Evolutionary conservation across 2,329 filamentous ascomycete genomes (phyloP), one percentile per base, ranked within the genome.

Genomic region (Fusarium staphyleae): DNA sequence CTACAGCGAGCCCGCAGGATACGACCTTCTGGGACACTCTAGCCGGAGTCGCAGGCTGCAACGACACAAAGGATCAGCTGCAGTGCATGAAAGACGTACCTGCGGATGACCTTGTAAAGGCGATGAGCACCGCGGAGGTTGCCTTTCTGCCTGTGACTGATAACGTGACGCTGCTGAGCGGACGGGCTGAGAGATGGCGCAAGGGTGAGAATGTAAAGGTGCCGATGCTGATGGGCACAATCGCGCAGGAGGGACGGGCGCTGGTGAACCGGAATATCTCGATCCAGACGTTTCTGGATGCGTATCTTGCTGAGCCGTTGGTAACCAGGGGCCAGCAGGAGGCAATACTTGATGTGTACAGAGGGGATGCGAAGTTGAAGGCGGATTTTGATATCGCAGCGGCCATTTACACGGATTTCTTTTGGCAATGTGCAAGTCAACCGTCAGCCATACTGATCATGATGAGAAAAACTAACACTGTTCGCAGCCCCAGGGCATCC

Each of bases 371-470:
- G 1, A 19, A 29, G 10, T 8, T 66, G 9, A 22, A 47, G 19
- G 55, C 43, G 3, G 55, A 66, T 3, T 70, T 69, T 55, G 69
- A 70, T 7, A 10, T 68, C 8, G 64, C 63, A 1, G 41, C 65
- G 1, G 63, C 63, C 10, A 66, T 70, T 4, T 63, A 63, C 7
- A 70, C 66, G 2, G 69, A 70, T 19, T 66, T 57, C n/a, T 10
- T 65, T 10, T 67, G 56, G 57, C 60, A 66, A 41, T 69, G 65
- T 46, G 67, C 68, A 63, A 57, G 66, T 63, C 3, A 32, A 5
- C 8, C 5, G 7, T 15, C 11, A 12, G 3, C 3, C 37, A 43
- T 13, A 10, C 12, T 29, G 24, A 16, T 3, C 9, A 13, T 18
- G 15, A 5, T 41, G n/a, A 19, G 10, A 2, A 9, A 6, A 14